Conservation (phyloP, 345 rosid species). For the Eucalyptus pumila region DNA sequence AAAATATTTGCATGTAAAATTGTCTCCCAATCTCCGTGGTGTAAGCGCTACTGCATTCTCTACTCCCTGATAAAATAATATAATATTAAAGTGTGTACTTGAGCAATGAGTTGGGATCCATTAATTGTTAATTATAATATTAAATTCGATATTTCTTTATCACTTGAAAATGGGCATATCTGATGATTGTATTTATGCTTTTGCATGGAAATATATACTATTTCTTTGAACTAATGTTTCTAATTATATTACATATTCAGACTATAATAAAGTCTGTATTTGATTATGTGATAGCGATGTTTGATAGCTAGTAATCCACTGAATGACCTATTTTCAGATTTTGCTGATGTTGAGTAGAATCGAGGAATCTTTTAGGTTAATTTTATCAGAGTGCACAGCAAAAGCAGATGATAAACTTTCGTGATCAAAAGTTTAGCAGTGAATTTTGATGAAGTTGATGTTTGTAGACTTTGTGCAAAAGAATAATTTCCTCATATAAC, state of each 20-base stretch:
- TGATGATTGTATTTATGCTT: too few relatives aligned
- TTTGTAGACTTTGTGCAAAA: not conserved
- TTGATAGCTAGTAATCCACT: too few relatives aligned
- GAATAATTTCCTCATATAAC: not conserved
- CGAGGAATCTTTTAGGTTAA: not conserved
- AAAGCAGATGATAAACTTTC: too few relatives aligned
- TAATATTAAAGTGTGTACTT: too few relatives aligned
- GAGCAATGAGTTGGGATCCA: too few relatives aligned
- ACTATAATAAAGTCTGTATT: not conserved
- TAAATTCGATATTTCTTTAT: not conserved
- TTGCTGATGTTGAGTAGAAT: not conserved
- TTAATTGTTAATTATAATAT: too few relatives aligned
- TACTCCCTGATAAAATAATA: fast-evolving
- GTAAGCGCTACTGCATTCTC: not conserved
- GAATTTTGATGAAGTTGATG: not conserved
- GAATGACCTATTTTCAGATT: too few relatives aligned
- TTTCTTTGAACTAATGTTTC: not conserved
- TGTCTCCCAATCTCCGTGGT: too few relatives aligned
- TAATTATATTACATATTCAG: too few relatives aligned
- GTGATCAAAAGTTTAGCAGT: too few relatives aligned
- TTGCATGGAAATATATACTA: not conserved
- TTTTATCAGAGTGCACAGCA: not conserved
- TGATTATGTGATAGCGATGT: not conserved
- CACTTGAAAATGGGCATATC: too few relatives aligned
- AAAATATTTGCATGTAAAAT: too few relatives aligned